Evolutionary conservation across 73 alveolate genomes (phyloP).

Genomic region (Blepharisma japonicum): DNA sequence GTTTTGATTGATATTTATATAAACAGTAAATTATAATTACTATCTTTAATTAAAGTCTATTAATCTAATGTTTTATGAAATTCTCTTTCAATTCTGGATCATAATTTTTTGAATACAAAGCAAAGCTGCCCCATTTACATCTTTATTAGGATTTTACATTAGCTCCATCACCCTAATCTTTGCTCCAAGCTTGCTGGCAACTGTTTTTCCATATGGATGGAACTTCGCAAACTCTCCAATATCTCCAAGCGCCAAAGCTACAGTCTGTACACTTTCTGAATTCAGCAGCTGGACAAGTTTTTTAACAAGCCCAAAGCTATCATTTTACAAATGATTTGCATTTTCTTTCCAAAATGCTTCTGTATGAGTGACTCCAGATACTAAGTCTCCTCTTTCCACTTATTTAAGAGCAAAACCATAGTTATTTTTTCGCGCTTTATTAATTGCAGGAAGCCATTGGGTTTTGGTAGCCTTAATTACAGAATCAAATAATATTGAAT

Average conservation of each 20-base stretch:
- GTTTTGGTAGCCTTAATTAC: no score
- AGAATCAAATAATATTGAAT: no score
- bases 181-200: neutral
- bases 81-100: slow-evolving; percentile 13
- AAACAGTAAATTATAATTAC: no score
- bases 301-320: neutral
- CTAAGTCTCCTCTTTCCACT: slow-evolving; percentile 19
- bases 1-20: no score
- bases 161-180: slow-evolving; percentile 13
- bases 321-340: neutral
- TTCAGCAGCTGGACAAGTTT: slow-evolving; percentile 15
- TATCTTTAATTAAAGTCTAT: no score
- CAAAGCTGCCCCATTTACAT: slow-evolving; percentile 8
- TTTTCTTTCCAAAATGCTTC: slow-evolving; percentile 25
- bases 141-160: slow-evolving; percentile 1
- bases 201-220: slow-evolving; percentile 21
- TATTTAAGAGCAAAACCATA: no score
- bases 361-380: neutral
- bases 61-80: neutral
- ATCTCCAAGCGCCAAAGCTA: slow-evolving; percentile 14
- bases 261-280: neutral
- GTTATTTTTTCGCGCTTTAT: no score
- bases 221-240: slow-evolving; percentile 22
- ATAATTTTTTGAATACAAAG: slow-evolving; percentile 11
- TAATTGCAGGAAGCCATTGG: no score